These are phyloP conservation scores for Aschersonia sp. DNA, from an alignment of 2,329 filamentous ascomycete genomes.

Conservation along the genomic window DNA sequence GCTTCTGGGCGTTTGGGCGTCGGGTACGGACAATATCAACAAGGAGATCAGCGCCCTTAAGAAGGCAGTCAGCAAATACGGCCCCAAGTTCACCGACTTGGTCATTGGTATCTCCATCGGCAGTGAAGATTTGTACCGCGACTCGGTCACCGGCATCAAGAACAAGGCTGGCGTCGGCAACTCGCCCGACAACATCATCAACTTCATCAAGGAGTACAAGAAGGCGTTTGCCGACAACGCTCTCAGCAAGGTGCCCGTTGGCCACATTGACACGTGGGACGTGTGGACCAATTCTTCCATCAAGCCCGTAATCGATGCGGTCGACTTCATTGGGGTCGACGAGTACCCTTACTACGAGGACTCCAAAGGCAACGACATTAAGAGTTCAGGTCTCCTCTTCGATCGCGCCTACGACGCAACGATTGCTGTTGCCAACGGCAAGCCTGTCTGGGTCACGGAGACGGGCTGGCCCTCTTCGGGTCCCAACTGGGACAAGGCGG, in stretches of 20 bases:
- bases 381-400: constrained; percentile 40
- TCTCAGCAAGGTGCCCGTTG: constrained; percentile 35
- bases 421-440: constrained; percentile 29
- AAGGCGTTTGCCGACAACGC: constrained; percentile 33
- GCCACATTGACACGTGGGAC: constrained; percentile 58
- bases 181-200: constrained; percentile 41
- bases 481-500: constrained; percentile 35
- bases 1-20: constrained; percentile 51
- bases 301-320: constrained; percentile 42
- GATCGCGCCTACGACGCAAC: constrained; percentile 30
- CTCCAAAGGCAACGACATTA: constrained; percentile 38
- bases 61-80: constrained; percentile 38
- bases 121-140: constrained; percentile 53
- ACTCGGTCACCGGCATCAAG: constrained; percentile 43
- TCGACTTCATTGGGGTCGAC: constrained; percentile 51
- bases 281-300: constrained; percentile 45
- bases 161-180: constrained; percentile 49
- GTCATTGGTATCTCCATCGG: constrained; percentile 52
- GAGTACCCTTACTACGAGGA: constrained; percentile 54
- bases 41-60: constrained; percentile 47
- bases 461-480: constrained; percentile 51
- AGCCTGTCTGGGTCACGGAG: constrained; percentile 48
- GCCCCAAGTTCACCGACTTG: constrained; percentile 36
- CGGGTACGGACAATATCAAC: constrained; percentile 37
- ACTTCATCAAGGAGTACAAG: constrained; percentile 53